A percentile compares a stretch with the other conserved stretches of the same genome.
Conservation (phyloP, 352 stramenopile species). For the Phytopythium oedochilum region DNA sequence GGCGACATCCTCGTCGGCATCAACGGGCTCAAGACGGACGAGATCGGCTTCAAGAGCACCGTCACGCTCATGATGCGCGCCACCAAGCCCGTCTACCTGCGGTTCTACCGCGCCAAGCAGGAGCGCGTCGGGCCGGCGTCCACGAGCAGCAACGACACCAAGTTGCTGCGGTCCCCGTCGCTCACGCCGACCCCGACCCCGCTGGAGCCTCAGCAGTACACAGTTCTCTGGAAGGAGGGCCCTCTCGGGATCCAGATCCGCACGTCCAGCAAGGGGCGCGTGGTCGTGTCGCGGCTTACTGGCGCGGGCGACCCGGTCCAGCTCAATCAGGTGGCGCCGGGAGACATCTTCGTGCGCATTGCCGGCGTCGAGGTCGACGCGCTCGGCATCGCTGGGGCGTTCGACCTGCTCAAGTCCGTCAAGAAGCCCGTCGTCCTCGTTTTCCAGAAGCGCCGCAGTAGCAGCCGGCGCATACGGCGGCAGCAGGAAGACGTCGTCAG, state of each 20-base stretch:
- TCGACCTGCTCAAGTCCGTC: slow-evolving; percentile 73
- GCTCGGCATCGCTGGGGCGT: slow-evolving; percentile 65
- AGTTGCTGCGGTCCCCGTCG: slow-evolving; percentile 1
- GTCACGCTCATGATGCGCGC: slow-evolving; percentile 70
- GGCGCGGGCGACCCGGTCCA: slow-evolving; percentile 48
- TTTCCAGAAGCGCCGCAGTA: slow-evolving; percentile 45
- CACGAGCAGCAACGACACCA: slow-evolving; percentile 12
- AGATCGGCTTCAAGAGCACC: slow-evolving; percentile 76
- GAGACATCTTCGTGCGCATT: slow-evolving; percentile 75
- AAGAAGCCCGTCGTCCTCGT: slow-evolving; percentile 79
- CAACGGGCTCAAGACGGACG: slow-evolving; percentile 66
- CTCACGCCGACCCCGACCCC: slow-evolving; percentile 2
- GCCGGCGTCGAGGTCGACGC: slow-evolving; percentile 63
- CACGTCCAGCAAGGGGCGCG: slow-evolving; percentile 43
- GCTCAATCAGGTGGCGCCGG: slow-evolving; percentile 46
- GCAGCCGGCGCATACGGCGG: slow-evolving; percentile 6
- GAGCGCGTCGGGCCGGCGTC: slow-evolving; percentile 6
- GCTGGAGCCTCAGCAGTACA: slow-evolving; percentile 54
- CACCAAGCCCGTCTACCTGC: slow-evolving; percentile 70
- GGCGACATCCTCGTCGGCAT: slow-evolving; percentile 71
- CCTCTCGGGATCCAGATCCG: slow-evolving; percentile 84
- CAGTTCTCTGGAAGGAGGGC: slow-evolving; percentile 68
- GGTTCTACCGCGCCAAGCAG: slow-evolving; percentile 46
- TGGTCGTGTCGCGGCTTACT: slow-evolving; percentile 76
- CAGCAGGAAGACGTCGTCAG: slow-evolving; percentile 4